Percentiles rank a stretch among this genome's conserved stretches.
Conservation (phyloP, 2,329 filamentous ascomycete species). For the Pleomassaria siparia region DNA sequence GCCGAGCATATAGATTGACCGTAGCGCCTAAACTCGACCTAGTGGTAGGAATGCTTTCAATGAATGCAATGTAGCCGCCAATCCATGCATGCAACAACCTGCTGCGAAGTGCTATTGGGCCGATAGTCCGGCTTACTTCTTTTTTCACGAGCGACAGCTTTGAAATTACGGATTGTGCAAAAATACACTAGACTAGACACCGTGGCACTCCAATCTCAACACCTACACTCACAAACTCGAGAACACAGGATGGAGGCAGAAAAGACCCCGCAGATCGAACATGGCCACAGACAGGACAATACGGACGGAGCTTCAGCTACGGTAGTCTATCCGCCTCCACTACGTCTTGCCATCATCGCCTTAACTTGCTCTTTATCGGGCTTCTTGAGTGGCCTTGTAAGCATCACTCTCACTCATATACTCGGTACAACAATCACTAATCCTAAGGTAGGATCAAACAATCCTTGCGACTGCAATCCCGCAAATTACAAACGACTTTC, state of each 20-base stretch:
- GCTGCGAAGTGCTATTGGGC: too few relatives aligned
- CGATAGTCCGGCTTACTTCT: not conserved
- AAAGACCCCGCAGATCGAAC: not conserved
- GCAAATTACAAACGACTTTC: constrained; percentile 43
- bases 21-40: not conserved
- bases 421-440: not conserved
- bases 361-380: not conserved
- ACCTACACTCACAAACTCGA: too few relatives aligned
- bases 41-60: not conserved
- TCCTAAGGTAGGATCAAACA: constrained; percentile 33
- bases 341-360: not conserved
- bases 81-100: too few relatives aligned
- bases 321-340: not conserved
- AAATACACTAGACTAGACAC: too few relatives aligned
- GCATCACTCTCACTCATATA: not conserved
- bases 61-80: too few relatives aligned
- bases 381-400: constrained; percentile 5
- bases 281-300: not conserved
- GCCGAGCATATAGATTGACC: not conserved
- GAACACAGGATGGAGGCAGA: not conserved
- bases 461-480: constrained; percentile 45
- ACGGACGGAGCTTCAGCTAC: not conserved
- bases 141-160: too few relatives aligned
- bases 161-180: too few relatives aligned
- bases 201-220: too few relatives aligned